Base-by-base conservation (phyloP, 2,329 filamentous ascomycete species). In the Scedosporium dehoogii region DNA sequence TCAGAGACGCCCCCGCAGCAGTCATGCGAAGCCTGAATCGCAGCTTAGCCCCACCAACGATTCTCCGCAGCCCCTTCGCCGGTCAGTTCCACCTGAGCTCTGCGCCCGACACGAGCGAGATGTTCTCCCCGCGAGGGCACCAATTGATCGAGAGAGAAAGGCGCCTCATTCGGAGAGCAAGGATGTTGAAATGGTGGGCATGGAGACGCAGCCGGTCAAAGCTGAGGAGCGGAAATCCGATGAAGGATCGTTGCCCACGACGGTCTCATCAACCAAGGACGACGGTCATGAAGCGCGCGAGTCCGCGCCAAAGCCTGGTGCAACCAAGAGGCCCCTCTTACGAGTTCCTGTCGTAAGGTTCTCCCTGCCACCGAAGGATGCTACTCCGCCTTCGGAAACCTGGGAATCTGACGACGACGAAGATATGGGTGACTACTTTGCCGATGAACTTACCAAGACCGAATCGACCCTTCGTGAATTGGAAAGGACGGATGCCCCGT, bases 371-470 rank as follows among this genome's bases (percentile, higher is more conserved):
- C 70, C 72, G 6, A 78, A 75, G 63, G 69, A 71, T 60, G 66
- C 69, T 0, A 65, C 65, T 1, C 66, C 68, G 23, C 61, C 67
- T 10, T 63, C 73, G 10, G 65, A 73, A n/a, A 53, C 59, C 42
- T 41, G 61, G 61, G 79, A 81, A 56, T 83, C 81, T 0, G 82
- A 85, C 61, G 64, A 85, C 53, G 83, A 85, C 63, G 83, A 85
- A 58, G 80, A 83, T 55, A 81, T 85, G 73, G 81, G 78, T 18
- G 81, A 83, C 60, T 81, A 81, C 63, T 83, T 85, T 61, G 76
- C 79, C 60, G 74, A 74, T 61, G 75, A 84, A 66, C 83, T 85
- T 44, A 70, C 74, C 51, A 81, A 84, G 68, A 76, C 78, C 1
- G 78, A 84, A 64, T 72, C 72, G 0, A 76, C 82, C 61, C 67